Evolutionary conservation across 2,329 filamentous ascomycete genomes (phyloP).

Genomic region (Akanthomyces muscarius): DNA sequence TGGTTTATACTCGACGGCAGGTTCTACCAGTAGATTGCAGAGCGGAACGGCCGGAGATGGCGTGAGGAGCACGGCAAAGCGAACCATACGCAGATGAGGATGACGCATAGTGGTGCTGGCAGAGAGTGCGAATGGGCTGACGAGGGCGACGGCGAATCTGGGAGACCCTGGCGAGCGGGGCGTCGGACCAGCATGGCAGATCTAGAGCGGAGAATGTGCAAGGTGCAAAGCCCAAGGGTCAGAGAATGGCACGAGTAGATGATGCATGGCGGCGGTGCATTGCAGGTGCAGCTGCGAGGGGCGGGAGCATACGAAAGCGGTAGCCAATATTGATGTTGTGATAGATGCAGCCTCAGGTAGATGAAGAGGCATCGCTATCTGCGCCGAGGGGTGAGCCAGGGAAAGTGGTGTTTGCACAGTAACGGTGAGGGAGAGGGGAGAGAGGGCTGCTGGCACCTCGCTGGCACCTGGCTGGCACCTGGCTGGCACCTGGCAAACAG

Average conservation of each 20-base stretch:
- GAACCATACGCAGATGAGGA: not conserved
- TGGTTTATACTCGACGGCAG: not conserved
- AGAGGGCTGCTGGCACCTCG: not conserved
- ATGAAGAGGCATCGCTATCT: not conserved
- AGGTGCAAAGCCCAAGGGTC: not conserved
- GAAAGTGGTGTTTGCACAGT: not conserved
- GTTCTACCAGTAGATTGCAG: not conserved
- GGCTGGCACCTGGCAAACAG: not conserved
- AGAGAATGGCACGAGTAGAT: not conserved
- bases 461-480: no score
- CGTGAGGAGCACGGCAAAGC: not conserved
- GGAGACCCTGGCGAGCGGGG: constrained; percentile 1
- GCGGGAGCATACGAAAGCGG: not conserved
- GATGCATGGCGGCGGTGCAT: not conserved
- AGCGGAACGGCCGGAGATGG: constrained; percentile 3
- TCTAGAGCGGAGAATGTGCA: not conserved
- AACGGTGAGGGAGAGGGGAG: not conserved
- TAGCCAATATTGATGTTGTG: not conserved
- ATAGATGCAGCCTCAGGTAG: not conserved
- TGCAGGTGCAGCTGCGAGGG: not conserved
- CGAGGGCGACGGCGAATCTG: constrained; percentile 1
- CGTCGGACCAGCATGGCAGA: constrained; percentile 5
- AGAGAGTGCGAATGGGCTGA: constrained; percentile 7
- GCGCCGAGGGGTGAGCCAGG: not conserved
- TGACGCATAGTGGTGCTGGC: constrained; percentile 13